phyloP scores from a whole-genome alignment of 1,139 yeast genomes.

The Yamadazyma pseudoaaseri region DNA sequence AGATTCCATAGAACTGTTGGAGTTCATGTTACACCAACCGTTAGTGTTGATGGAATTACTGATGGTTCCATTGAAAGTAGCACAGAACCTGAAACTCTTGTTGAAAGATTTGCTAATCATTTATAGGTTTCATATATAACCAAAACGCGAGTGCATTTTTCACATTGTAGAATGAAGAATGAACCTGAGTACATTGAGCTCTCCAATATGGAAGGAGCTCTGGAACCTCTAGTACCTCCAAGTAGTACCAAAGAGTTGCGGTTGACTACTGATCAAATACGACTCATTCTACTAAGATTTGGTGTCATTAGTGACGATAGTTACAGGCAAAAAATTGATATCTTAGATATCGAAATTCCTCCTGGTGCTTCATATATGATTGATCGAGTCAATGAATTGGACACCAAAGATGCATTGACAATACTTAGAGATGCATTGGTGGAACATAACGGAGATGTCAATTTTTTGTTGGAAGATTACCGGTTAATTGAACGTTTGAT shows the following conservation, averaged over 20 bases:
- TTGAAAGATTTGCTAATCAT: conserved; percentile 24
- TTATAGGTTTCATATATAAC: conserved; percentile 6
- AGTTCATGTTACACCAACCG: conserved; percentile 85
- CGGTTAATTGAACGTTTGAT: conserved; percentile 31
- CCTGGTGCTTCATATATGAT: conserved; percentile 29
- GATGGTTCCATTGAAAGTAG: conserved; percentile 40
- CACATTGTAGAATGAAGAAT: not conserved
- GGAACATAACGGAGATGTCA: conserved; percentile 43
- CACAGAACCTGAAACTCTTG: conserved; percentile 30
- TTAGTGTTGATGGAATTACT: conserved; percentile 65
- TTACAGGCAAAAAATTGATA: conserved; percentile 13
- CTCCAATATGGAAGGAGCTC: conserved; percentile 3
- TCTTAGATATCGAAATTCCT: conserved; percentile 19
- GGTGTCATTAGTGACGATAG: conserved; percentile 32
- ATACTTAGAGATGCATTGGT: conserved; percentile 38
- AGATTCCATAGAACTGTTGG: conserved; percentile 74
- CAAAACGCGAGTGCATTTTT: not conserved
- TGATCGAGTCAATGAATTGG: conserved; percentile 23
- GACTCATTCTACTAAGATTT: conserved; percentile 26
- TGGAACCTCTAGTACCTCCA: not conserved
- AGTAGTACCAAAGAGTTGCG: not conserved
- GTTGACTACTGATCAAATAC: conserved; percentile 23
- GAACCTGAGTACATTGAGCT: conserved; percentile 13
- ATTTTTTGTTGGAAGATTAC: conserved; percentile 38
- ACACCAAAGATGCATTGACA: conserved; percentile 25